phyloP scores from a whole-genome alignment of 2,329 filamentous ascomycete species.

The Botrytis sinoallii region DNA sequence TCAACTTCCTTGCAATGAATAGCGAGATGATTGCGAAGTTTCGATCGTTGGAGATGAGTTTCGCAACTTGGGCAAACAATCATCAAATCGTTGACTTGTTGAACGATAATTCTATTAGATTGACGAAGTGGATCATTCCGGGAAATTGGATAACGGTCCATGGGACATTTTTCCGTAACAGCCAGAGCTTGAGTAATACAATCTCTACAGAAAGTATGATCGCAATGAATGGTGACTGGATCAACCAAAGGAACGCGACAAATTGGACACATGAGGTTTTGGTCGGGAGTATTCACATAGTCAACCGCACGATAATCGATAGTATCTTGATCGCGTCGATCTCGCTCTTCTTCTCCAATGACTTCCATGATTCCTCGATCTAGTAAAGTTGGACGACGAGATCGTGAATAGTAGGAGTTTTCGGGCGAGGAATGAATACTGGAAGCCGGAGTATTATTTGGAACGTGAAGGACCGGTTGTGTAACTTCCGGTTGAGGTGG shows the following conservation, averaged over 20 bases:
- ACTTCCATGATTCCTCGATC: slow-evolving; percentile 13
- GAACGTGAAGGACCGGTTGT: not conserved
- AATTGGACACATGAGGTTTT: slow-evolving; percentile 43
- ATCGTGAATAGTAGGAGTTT: not conserved
- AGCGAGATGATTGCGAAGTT: slow-evolving; percentile 54
- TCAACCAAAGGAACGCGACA: slow-evolving; percentile 60
- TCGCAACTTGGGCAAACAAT: slow-evolving; percentile 60
- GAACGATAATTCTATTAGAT: slow-evolving; percentile 49
- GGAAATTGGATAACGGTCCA: slow-evolving; percentile 51
- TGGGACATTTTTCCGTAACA: slow-evolving; percentile 50
- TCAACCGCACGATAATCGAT: slow-evolving; percentile 39
- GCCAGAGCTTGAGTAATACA: slow-evolving; percentile 50
- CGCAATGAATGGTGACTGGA: slow-evolving; percentile 59
- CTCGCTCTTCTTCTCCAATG: slow-evolving; percentile 13
- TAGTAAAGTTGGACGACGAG: slow-evolving; percentile 9
- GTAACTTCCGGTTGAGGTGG: not conserved
- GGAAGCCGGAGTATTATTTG: slow-evolving; percentile 14
- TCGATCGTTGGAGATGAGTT: slow-evolving; percentile 49
- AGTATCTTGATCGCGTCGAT: slow-evolving; percentile 4
- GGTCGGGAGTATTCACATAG: slow-evolving; percentile 39
- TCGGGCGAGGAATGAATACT: slow-evolving; percentile 13
- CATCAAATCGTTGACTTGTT: slow-evolving; percentile 58
- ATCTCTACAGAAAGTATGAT: slow-evolving; percentile 62
- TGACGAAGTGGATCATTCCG: slow-evolving; percentile 36
- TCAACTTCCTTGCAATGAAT: slow-evolving; percentile 55